phyloP scores from a whole-genome alignment of 768 basidiomycete genomes.

The Boletellus emodensis region DNA sequence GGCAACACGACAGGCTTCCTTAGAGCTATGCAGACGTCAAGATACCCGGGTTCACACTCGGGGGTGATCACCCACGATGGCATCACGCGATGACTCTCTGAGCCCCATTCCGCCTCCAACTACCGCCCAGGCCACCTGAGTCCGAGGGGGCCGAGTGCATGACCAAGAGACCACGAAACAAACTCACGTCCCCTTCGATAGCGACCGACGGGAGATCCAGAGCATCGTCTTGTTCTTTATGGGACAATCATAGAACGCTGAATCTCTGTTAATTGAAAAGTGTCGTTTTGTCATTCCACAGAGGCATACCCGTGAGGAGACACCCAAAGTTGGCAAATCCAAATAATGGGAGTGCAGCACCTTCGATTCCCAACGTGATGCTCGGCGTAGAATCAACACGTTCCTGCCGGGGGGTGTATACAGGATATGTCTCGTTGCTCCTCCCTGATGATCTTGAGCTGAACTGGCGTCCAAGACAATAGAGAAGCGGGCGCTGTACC shows the following conservation, averaged over 20 bases:
- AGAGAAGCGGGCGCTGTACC: slow-evolving; percentile 1
- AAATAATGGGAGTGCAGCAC: slow-evolving; percentile 42
- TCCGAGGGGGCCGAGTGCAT: neutral
- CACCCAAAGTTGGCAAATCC: slow-evolving; percentile 43
- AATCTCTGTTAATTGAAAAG: neutral
- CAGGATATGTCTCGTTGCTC: slow-evolving; percentile 25
- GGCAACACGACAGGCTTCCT: slow-evolving; percentile 17
- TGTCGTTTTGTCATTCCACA: too few relatives aligned
- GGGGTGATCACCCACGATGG: slow-evolving; percentile 37
- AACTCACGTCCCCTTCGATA: slow-evolving; percentile 38
- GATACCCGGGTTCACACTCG: slow-evolving; percentile 21
- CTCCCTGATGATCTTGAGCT: slow-evolving; percentile 11
- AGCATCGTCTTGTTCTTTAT: slow-evolving; percentile 27
- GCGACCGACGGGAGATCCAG: slow-evolving; percentile 42
- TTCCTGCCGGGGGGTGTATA: slow-evolving; percentile 18
- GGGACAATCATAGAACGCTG: slow-evolving; percentile 35
- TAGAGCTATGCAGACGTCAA: slow-evolving; percentile 24
- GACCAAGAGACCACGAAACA: neutral
- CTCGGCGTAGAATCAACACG: slow-evolving; percentile 1
- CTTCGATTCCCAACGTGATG: slow-evolving; percentile 40
- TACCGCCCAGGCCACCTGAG: slow-evolving; percentile 33
- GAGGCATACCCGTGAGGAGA: slow-evolving; percentile 36
- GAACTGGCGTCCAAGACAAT: neutral
- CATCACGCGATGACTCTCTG: slow-evolving; percentile 34
- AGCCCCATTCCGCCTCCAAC: slow-evolving; percentile 43